Evolutionary conservation across 345 rosid genomes (phyloP), one percentile per base, ranked within the genome.

Genomic region (Aethionema arabicum): DNA sequence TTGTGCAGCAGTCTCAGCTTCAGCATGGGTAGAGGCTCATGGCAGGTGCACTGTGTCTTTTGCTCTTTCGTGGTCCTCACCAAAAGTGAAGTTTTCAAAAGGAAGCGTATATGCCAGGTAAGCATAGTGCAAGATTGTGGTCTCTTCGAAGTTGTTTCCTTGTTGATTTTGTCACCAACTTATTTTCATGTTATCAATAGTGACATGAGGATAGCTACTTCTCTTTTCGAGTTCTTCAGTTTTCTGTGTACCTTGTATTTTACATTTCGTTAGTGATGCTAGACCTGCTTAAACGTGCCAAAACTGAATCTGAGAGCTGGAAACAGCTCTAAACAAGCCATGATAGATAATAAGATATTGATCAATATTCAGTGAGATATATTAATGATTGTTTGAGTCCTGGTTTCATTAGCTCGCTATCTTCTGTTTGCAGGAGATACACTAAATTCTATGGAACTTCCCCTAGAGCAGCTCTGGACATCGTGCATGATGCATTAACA

Each of bases 1-100:
- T 49, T 87, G 99, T 53, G 99, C 99, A 53, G 99, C 99, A 8
- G 96, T 93, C 51, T 85, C 99, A 44, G 96, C 99, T 69, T 80
- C 96, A 40, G 86, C 97, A 65, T 93, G 99, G 99, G 99, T 93
- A 53, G 97, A 89, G 76, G 90, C 99, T 63, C 97, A 89, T 69
- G 97, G 99, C 67, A 93, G 78, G 77, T 87, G 99, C 69, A 93
- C 96, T 29, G 81, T 93, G 41, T 74, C 96, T 56, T 93, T 93
- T 85, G 82, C 96, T 69, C 91, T 93, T 71, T 85, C 99, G 49
- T 93, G 99, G 99, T 89, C 97, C 52, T 93, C 97, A 37, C 99
- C 97, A 33, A 84, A 84, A 82, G 81, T 93, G 69, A 93, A 82
- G 68, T 93, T 89, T 72, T 78, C 73, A 14, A 93, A 93, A 70